Conservation (phyloP, 495 filamentous ascomycete genomes). For the Aspergillus nidulans region DNA sequence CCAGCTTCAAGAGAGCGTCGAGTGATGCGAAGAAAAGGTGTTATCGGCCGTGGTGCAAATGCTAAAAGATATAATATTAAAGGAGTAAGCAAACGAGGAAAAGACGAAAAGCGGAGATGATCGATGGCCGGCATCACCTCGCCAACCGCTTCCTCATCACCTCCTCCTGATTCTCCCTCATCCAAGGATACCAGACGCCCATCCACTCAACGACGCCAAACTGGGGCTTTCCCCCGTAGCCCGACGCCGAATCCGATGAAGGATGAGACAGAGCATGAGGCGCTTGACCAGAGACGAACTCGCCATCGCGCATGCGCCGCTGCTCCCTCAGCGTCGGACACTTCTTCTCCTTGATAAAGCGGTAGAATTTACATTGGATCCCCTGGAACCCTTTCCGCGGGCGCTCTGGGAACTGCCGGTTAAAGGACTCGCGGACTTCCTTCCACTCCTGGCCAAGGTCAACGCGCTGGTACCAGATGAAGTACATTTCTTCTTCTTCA, state of each 20-base stretch:
- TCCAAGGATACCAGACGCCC: conserved; percentile 43
- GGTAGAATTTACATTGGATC: conserved; percentile 54
- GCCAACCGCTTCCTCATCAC: conserved; percentile 7
- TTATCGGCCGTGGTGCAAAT: too few species aligned
- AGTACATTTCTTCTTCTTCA: conserved; percentile 50
- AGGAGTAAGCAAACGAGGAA: not conserved
- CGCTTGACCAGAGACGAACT: conserved; percentile 33
- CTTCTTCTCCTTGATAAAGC: conserved; percentile 46
- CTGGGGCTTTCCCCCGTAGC: conserved; percentile 14
- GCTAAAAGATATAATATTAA: too few species aligned
- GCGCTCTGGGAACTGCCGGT: conserved; percentile 43
- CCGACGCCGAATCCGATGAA: not conserved
- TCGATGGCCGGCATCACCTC: not conserved
- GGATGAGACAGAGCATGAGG: not conserved
- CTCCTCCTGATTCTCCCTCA: conserved; percentile 28
- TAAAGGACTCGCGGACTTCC: conserved; percentile 47
- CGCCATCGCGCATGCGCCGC: conserved; percentile 41
- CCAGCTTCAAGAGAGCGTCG: not conserved
- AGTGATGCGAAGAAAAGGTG: not conserved
- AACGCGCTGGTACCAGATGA: conserved; percentile 54
- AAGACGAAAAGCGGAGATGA: not conserved
- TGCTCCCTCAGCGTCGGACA: conserved; percentile 44
- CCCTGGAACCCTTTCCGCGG: conserved; percentile 45
- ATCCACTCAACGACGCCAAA: conserved; percentile 40
- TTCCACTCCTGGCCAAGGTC: conserved; percentile 50